Conservation (phyloP, 257 asterid genomes). For the Avicennia marina region DNA sequence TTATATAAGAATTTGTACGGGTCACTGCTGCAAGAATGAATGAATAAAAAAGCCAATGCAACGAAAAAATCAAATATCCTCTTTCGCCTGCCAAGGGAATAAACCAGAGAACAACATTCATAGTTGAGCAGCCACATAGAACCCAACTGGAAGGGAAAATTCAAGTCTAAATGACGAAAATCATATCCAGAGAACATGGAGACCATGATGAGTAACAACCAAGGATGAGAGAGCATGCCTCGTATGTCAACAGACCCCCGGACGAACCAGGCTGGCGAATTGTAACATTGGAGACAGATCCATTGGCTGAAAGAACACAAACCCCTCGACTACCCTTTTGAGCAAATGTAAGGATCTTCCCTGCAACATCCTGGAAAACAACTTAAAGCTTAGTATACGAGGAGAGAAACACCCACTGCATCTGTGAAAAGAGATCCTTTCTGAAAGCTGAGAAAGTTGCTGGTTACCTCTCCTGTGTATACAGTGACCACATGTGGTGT, state of each 20-base stretch:
- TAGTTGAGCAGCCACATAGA: too few relatives aligned
- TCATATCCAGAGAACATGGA: neutral
- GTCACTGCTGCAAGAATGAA: too few relatives aligned
- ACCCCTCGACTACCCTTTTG: slow-evolving; percentile 56
- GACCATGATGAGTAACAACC: neutral
- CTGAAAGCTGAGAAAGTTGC: neutral
- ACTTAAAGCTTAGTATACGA: neutral
- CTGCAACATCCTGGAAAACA: slow-evolving; percentile 60
- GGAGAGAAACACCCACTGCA: neutral
- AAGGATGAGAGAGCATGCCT: too few relatives aligned
- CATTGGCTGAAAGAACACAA: slow-evolving; percentile 63
- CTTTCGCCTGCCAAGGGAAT: too few relatives aligned
- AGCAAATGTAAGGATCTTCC: slow-evolving; percentile 49
- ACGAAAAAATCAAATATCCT: too few relatives aligned
- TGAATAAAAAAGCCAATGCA: too few relatives aligned
- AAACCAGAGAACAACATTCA: too few relatives aligned
- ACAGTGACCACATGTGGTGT: slow-evolving; percentile 70
- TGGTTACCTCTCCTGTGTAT: slow-evolving; percentile 63
- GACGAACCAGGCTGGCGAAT: slow-evolving; percentile 74
- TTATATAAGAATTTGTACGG: too few relatives aligned
- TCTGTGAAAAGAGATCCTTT: neutral
- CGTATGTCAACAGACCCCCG: slow-evolving; percentile 63
- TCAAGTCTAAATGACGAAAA: neutral
- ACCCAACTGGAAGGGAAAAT: neutral
- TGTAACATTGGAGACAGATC: slow-evolving; percentile 59